Evolutionary conservation across 2,329 filamentous ascomycete species (phyloP).

Genomic region (Epichloe elymi): DNA sequence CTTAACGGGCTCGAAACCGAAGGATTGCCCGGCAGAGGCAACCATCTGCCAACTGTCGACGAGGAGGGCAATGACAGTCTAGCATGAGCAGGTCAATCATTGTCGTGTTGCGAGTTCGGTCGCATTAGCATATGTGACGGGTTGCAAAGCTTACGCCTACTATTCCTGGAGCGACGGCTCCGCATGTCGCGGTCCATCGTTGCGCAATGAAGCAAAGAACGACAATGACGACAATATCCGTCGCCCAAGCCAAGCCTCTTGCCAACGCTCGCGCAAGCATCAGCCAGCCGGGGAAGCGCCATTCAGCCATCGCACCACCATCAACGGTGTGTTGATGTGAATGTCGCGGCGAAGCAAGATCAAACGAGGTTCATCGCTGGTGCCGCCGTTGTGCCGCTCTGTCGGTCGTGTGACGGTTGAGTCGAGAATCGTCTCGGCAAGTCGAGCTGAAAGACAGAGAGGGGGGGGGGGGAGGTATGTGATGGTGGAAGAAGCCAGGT

Average conservation of each 20-base stretch:
- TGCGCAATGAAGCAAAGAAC: constrained; percentile 20
- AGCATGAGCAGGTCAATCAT: not conserved
- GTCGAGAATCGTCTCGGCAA: not conserved
- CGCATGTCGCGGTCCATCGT: constrained; percentile 17
- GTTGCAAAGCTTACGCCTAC: constrained; percentile 16
- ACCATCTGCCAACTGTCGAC: constrained; percentile 25
- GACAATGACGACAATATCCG: constrained; percentile 18
- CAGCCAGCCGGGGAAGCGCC: constrained; percentile 1
- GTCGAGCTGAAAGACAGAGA: not conserved
- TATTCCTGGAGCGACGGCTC: constrained; percentile 18
- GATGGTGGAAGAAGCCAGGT: not conserved
- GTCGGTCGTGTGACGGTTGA: no score
- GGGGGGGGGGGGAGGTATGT: not conserved
- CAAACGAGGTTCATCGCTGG: not conserved
- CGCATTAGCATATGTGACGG: not conserved
- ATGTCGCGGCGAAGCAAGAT: not conserved
- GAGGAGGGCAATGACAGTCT: constrained; percentile 18
- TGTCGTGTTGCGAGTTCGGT: no score
- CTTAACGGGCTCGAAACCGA: constrained; percentile 14
- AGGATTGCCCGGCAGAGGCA: constrained; percentile 15
- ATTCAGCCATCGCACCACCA: not conserved
- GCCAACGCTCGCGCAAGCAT: constrained; percentile 12
- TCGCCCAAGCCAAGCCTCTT: constrained; percentile 19
- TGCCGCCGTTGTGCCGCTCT: no score
- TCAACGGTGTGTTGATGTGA: not conserved